Conservation (phyloP, 2,329 filamentous ascomycete species). For the Aspergillus puulaauensis region DNA sequence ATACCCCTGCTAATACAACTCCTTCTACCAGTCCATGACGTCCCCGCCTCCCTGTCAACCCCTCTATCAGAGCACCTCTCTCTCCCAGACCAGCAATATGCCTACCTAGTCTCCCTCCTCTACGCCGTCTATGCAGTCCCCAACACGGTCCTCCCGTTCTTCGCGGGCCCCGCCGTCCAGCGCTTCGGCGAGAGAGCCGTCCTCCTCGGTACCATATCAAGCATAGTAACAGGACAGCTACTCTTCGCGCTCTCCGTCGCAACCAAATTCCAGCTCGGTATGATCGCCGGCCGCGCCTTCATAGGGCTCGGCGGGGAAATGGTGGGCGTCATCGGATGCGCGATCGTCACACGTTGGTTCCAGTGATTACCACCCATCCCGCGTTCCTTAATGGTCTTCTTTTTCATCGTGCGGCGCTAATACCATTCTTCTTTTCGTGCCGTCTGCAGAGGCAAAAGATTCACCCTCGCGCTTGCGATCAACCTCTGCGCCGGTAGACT, state of each 20-base stretch:
- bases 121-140: slow-evolving; percentile 6
- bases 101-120: slow-evolving; percentile 4
- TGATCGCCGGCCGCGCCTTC: slow-evolving; percentile 6
- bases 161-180: slow-evolving; percentile 3
- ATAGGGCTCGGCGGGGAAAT: slow-evolving; percentile 8
- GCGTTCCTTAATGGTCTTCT: neutral
- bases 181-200: slow-evolving; percentile 1
- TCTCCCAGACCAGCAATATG: slow-evolving; percentile 1
- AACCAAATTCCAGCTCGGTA: neutral
- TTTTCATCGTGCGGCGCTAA: neutral
- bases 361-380: slow-evolving; percentile 1
- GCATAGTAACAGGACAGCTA: slow-evolving; percentile 1
- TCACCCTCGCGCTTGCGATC: slow-evolving; percentile 2
- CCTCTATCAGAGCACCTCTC: neutral
- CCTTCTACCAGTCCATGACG: neutral
- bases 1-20: neutral
- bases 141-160: slow-evolving; percentile 4
- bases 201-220: neutral
- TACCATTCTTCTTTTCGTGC: neutral
- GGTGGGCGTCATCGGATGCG: slow-evolving; percentile 5
- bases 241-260: slow-evolving; percentile 1
- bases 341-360: slow-evolving; percentile 9
- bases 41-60: slow-evolving; percentile 1
- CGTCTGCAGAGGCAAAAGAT: neutral
- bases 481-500: neutral